These are phyloP conservation scores for Coemansia sp. DNA, from an alignment of 192 early-diverging fungal species.

Conservation along the genomic window DNA sequence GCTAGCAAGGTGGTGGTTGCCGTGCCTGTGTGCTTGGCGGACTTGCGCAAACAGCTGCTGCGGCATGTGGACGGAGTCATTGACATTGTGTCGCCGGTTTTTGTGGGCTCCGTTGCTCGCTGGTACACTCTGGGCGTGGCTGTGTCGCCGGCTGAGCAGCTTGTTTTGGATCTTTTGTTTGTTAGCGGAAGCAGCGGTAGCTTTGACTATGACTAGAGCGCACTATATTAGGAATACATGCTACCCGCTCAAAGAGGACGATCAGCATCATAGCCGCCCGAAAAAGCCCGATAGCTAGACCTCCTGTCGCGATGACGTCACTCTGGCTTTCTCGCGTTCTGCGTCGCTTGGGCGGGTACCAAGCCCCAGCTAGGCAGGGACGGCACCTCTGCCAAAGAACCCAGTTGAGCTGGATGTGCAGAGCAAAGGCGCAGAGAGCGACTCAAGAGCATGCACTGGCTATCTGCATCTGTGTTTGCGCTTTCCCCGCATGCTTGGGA, in stretches of 20 bases:
- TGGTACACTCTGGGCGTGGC: conserved; percentile 36
- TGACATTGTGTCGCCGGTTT: conserved; percentile 47
- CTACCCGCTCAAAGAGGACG: too few relatives aligned
- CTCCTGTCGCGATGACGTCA: too few relatives aligned
- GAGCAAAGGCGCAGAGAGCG: too few relatives aligned
- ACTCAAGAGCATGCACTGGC: not conserved
- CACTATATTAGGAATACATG: not conserved
- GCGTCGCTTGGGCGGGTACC: too few relatives aligned
- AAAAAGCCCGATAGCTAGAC: too few relatives aligned
- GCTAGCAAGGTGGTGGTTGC: conserved; percentile 39
- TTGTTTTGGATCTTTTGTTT: conserved; percentile 29
- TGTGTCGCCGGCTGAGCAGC: conserved; percentile 26
- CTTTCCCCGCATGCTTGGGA: not conserved
- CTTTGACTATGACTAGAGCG: conserved; percentile 21
- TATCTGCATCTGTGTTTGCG: not conserved
- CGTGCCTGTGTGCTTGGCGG: conserved; percentile 52
- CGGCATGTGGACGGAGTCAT: conserved; percentile 41
- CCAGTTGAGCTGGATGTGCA: too few relatives aligned
- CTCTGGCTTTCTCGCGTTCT: too few relatives aligned
- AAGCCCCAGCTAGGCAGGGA: too few relatives aligned
- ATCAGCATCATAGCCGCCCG: too few relatives aligned
- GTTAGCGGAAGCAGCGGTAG: not conserved
- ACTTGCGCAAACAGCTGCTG: conserved; percentile 40
- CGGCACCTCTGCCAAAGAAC: too few relatives aligned
- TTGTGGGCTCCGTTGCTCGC: conserved; percentile 29